These are phyloP conservation scores for Aureobasidium namibiae DNA, from an alignment of 2,329 filamentous ascomycete species.

Conservation along the genomic window DNA sequence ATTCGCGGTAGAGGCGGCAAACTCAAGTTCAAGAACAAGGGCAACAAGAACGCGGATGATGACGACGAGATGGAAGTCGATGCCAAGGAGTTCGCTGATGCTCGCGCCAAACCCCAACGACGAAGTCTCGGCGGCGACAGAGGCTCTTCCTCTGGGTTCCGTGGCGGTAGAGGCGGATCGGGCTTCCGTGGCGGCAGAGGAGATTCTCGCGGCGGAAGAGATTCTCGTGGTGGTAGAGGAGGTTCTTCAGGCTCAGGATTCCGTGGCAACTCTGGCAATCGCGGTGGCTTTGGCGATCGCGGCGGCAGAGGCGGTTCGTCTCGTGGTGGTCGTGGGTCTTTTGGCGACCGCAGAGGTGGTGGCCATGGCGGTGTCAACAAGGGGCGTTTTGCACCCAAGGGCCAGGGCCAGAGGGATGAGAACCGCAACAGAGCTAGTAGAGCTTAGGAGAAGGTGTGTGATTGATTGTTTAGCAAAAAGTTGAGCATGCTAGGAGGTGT, in stretches of 20 bases:
- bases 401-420: background rate
- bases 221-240: background rate
- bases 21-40: conserved; percentile 49
- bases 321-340: background rate
- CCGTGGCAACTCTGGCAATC: conserved; percentile 3
- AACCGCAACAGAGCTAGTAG: conserved; percentile 1
- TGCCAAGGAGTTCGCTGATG: conserved; percentile 22
- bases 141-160: background rate
- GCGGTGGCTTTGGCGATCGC: background rate
- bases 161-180: too few species aligned
- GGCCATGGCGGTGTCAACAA: conserved; percentile 1
- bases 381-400: conserved; percentile 1
- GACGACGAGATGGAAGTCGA: conserved; percentile 29
- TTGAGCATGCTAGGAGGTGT: background rate
- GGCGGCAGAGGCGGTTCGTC: background rate
- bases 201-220: conserved; percentile 4
- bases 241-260: background rate
- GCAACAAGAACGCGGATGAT: conserved; percentile 33
- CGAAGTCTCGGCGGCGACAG: conserved; percentile 30
- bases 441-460: background rate
- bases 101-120: conserved; percentile 27
- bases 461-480: background rate
- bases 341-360: conserved; percentile 6
- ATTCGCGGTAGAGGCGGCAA: conserved; percentile 51
- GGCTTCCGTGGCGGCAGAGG: conserved; percentile 8